Evolutionary conservation across 192 early-diverging fungal genomes (phyloP).

Genomic region (Backusella psychrophila): DNA sequence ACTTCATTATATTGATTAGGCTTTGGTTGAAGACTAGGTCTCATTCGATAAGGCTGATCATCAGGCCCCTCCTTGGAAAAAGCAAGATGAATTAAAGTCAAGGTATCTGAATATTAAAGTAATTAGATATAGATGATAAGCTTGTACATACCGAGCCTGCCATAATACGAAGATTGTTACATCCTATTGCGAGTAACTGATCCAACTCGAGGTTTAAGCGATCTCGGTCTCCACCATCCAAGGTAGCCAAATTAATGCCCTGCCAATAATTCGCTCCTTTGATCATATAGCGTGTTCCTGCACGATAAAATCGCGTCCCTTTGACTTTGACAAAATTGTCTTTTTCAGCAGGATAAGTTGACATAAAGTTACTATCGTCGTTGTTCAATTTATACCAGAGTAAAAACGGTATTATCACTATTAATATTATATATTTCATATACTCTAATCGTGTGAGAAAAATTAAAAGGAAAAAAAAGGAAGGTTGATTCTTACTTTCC

Average conservation of each 20-base stretch:
- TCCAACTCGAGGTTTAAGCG: conserved; percentile 55
- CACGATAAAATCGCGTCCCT: conserved; percentile 36
- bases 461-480: neutral
- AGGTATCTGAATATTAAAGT: too few species aligned
- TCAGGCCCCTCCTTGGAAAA: conserved; percentile 50
- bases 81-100: too few species aligned
- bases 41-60: conserved; percentile 52
- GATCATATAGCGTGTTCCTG: conserved; percentile 36
- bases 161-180: conserved; percentile 66
- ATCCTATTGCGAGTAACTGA: conserved; percentile 38
- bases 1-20: conserved; percentile 55
- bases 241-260: conserved; percentile 64
- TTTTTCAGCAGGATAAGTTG: neutral
- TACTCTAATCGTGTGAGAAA: neutral
- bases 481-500: neutral
- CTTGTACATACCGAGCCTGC: conserved; percentile 33
- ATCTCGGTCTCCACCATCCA: conserved; percentile 45
- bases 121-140: too few species aligned
- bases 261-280: conserved; percentile 73
- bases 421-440: neutral
- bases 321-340: conserved; percentile 41
- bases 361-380: neutral
- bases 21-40: conserved; percentile 52
- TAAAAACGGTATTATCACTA: neutral
- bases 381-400: neutral